Conservation (phyloP, 2,329 filamentous ascomycete species). For the Ophiostoma piceae region DNA sequence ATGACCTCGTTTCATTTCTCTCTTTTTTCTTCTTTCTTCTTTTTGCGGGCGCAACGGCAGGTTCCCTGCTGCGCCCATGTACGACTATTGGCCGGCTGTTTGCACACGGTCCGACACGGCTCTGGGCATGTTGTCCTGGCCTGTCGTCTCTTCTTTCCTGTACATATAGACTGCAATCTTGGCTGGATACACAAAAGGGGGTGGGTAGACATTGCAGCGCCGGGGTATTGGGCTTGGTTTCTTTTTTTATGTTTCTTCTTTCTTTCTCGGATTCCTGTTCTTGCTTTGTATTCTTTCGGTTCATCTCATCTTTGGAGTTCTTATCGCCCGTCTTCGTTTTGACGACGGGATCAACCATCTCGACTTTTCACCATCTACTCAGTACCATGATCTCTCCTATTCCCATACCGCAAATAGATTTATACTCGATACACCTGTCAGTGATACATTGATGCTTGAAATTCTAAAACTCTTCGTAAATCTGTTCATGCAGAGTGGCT, state of each 20-base stretch:
- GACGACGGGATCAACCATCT: slow-evolving; percentile 18
- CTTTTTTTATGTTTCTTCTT: not conserved
- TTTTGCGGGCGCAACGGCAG: not conserved
- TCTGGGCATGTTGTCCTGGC: not conserved
- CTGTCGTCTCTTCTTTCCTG: slow-evolving; percentile 16
- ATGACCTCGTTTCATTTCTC: slow-evolving; percentile 14
- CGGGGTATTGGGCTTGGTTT: slow-evolving; percentile 4
- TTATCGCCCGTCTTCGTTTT: slow-evolving; percentile 14
- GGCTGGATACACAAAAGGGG: slow-evolving; percentile 17
- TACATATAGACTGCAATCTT: slow-evolving; percentile 22
- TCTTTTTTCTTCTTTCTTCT: not conserved
- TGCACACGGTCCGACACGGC: not conserved
- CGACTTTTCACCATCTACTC: slow-evolving; percentile 14
- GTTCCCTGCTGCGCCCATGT: slow-evolving; percentile 5
- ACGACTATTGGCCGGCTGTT: slow-evolving; percentile 15
- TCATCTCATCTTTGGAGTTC: not conserved
- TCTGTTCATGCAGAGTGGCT: not conserved
- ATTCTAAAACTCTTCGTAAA: not conserved
- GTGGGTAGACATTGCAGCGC: slow-evolving; percentile 11
- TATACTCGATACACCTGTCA: not conserved
- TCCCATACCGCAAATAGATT: slow-evolving; percentile 1
- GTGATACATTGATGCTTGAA: not conserved
- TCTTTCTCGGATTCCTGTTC: not conserved
- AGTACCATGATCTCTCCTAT: not conserved
- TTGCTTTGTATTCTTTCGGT: not conserved